Base-by-base conservation (phyloP, 2,329 filamentous ascomycete genomes). In the Fusarium nanum region DNA sequence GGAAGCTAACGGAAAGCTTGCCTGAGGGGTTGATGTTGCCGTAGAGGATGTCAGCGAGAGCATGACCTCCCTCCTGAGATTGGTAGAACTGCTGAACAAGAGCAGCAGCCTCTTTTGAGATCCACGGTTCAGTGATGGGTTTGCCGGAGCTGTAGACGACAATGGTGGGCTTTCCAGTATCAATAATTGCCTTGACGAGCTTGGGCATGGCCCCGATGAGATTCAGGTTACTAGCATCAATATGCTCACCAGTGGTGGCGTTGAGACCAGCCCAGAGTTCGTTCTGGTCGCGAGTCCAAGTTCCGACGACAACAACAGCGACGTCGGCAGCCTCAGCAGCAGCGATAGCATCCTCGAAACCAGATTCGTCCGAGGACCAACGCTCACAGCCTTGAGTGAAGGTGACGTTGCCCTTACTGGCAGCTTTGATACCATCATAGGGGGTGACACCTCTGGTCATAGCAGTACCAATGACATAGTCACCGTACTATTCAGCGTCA, bases 41-140 rank as follows among this genome's bases (percentile, higher is more conserved):
- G 72, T 88, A 90, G 3, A 92, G 82, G 30, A 92, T 82, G 66
- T 91, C 88, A 0, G 90, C 90, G 2, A 92, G 83, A 2, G 89
- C 90, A 62, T 89, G 81, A 0, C 90, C 90, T 25, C 89, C 90
- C 79, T 92, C 83, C 73, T 92, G 90, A 0, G 88, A 90, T 9
- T 90, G 89, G 73, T 93, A 93, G 79, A 93, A 93, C 77, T 93
- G 91, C 75, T 93, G 91, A 0, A 93, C 81, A 0, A 93, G 84
- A 0, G 89, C 90, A 0, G 88, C 83, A 0, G 91, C 89, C 27
- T 85, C 83, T 32, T 86, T 83, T 1, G 88, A 89, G 75, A 93
- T 90, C 91, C 91, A 93, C 7, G 89, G 84, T 77, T 93, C 91
- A 0, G 90, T 91, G 61, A 93, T 81, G 5, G 91, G 91, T 76